Conservation (phyloP, 805 yeast genomes). For the Candida chauliodis region DNA sequence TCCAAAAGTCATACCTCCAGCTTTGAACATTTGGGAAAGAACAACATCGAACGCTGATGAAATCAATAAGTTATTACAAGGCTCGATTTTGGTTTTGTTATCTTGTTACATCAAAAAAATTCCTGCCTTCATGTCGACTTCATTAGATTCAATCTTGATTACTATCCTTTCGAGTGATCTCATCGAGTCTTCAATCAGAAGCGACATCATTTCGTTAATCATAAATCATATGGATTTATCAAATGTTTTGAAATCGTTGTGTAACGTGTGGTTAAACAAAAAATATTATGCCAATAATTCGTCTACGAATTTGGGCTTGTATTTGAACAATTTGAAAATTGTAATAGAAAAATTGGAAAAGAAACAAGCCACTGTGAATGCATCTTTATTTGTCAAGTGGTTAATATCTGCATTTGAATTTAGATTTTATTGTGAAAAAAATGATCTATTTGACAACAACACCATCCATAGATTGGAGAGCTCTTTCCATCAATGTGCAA, state of each 20-base stretch:
- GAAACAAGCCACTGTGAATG: slow-evolving; percentile 68
- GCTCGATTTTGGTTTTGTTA: slow-evolving; percentile 66
- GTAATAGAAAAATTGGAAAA: slow-evolving; percentile 67
- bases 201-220: slow-evolving; percentile 57
- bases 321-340: slow-evolving; percentile 61
- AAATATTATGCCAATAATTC: slow-evolving; percentile 30
- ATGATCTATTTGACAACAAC: slow-evolving; percentile 54
- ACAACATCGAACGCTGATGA: slow-evolving; percentile 29
- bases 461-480: slow-evolving; percentile 80
- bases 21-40: slow-evolving; percentile 55
- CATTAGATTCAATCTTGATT: slow-evolving; percentile 57
- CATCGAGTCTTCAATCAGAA: slow-evolving; percentile 59
- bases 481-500: slow-evolving; percentile 67
- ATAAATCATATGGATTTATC: slow-evolving; percentile 67
- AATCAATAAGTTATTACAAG: slow-evolving; percentile 47
- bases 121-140: slow-evolving; percentile 78
- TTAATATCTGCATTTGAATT: slow-evolving; percentile 69
- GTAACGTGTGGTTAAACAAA: slow-evolving; percentile 55
- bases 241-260: slow-evolving; percentile 57
- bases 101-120: slow-evolving; percentile 76
- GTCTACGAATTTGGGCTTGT: slow-evolving; percentile 56
- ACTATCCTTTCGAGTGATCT: slow-evolving; percentile 54
- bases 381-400: slow-evolving; percentile 65
- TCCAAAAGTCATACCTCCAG: slow-evolving; percentile 79
- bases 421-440: slow-evolving; percentile 41